Evolutionary conservation across 1,284 basidiomycete species (phyloP), one percentile per base, ranked within the genome.

Genomic region (Inonotus hispidus): DNA sequence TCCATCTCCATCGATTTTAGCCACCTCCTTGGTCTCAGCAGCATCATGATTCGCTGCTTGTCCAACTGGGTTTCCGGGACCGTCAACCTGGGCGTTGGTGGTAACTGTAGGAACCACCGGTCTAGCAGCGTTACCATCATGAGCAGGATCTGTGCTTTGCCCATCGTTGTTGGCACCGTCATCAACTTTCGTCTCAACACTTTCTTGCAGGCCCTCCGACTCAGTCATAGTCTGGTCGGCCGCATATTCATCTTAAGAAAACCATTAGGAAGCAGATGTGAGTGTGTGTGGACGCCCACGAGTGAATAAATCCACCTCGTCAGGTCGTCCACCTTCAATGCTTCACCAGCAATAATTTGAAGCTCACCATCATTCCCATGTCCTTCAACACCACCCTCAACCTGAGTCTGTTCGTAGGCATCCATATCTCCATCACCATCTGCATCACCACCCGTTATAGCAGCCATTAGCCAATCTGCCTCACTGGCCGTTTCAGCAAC

Each of bases 391-490:
- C 68, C 70, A 39, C 65, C 65, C 21, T 65, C 66, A 39, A 60
- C 21, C 32, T 66, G 64, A n/a, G 60, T 60, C 61, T 74, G 73
- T 59, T 78, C 75, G 59, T 75, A 77, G 61, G 77, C 78, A 61
- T 78, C 81, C 63, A 49, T 23, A 53, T 79, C 72, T 25, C 57
- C 76, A 60, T 74, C 75, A 67, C 68, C 72, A 63, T 76, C 77
- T 8, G 11, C 60, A 67, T 75, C 77, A 56, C 67, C 72, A 49
- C 86, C 83, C 63, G 79, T 82, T 66, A 91, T 90, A 59, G 89
- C 88, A 69, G 88, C 88, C 89, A 91, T 90, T 52, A 91, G 77
- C 88, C 88, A 91, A 71, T 91, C 88, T 59, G 78, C 84, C 71
- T 91, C 89, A 71, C 87, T 89, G 41, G 71, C 63, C 19, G 64